Evolutionary conservation across 352 stramenopile genomes (phyloP).

Genomic region (Pythium sukuiense): DNA sequence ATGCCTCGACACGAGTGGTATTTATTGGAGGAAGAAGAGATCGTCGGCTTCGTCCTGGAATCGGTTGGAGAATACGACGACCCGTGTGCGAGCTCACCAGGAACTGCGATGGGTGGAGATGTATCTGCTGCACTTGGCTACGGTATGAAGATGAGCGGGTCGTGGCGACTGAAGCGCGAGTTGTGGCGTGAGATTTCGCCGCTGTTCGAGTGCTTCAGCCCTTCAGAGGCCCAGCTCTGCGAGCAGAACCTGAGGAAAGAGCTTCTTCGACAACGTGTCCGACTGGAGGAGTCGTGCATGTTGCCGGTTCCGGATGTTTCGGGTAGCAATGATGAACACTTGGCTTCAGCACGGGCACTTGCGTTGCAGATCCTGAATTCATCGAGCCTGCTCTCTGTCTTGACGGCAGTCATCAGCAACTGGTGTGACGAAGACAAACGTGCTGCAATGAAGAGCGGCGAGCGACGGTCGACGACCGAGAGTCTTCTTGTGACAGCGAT

Average conservation of each 20-base stretch:
- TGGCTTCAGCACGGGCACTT: conserved; percentile 12
- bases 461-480: conserved; percentile 33
- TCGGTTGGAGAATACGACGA: conserved; percentile 64
- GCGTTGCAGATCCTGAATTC: conserved; percentile 47
- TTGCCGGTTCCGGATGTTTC: neutral
- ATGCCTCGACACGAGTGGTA: conserved; percentile 47
- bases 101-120: conserved; percentile 13
- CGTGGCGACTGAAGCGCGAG: conserved; percentile 58
- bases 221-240: conserved; percentile 65
- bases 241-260: conserved; percentile 73
- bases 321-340: conserved; percentile 7
- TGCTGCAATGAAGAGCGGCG: neutral
- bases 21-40: conserved; percentile 75
- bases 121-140: conserved; percentile 32
- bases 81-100: conserved; percentile 20
- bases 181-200: conserved; percentile 60
- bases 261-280: conserved; percentile 14
- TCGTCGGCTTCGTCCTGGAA: conserved; percentile 65
- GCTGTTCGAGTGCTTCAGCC: conserved; percentile 77
- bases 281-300: conserved; percentile 17
- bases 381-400: conserved; percentile 38
- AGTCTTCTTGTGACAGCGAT: conserved; percentile 58
- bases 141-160: conserved; percentile 71
- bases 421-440: conserved; percentile 29
- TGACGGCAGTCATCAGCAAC: conserved; percentile 50